Evolutionary conservation across 139 green algal genomes (phyloP).

Genomic region (Chlorella vulgaris): DNA sequence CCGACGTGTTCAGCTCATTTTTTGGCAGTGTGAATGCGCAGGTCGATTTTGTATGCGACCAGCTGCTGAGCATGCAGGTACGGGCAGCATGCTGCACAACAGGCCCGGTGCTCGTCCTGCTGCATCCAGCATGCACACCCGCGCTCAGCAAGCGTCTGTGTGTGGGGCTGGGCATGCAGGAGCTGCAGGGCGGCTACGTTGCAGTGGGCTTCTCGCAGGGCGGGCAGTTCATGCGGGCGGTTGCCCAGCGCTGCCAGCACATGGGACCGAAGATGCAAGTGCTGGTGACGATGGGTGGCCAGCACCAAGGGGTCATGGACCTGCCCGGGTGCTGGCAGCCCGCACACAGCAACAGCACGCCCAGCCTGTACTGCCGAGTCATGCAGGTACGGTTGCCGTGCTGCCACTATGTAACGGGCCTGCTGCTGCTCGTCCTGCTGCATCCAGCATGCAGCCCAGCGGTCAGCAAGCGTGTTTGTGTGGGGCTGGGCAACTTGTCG

Average conservation of each 20-base stretch:
- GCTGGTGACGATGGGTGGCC: conserved; percentile 81
- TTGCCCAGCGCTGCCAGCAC: conserved; percentile 83
- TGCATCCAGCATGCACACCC: too few species aligned
- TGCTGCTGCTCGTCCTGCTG: too few species aligned
- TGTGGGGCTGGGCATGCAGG: conserved; percentile 38
- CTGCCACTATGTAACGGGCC: too few species aligned
- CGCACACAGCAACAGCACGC: conserved; percentile 23
- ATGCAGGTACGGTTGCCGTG: conserved; percentile 36
- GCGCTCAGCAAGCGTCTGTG: too few species aligned
- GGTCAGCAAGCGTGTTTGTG: neutral
- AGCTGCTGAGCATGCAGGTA: conserved; percentile 54
- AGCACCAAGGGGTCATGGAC: conserved; percentile 60
- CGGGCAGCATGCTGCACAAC: too few species aligned
- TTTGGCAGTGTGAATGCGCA: conserved; percentile 81
- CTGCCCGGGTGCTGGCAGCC: conserved; percentile 67
- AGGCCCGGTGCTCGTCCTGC: too few species aligned
- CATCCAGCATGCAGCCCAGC: too few species aligned
- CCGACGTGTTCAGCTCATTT: conserved; percentile 60
- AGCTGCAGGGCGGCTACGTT: conserved; percentile 81
- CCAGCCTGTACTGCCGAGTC: conserved; percentile 39
- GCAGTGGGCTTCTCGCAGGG: conserved; percentile 79
- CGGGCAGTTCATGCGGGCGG: conserved; percentile 86
- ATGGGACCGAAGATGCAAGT: conserved; percentile 58
- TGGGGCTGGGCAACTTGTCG: too few species aligned
- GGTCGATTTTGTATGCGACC: conserved; percentile 67